Evolutionary conservation across 306 rosid species (phyloP).

Genomic region (Ochetophila trinervis): DNA sequence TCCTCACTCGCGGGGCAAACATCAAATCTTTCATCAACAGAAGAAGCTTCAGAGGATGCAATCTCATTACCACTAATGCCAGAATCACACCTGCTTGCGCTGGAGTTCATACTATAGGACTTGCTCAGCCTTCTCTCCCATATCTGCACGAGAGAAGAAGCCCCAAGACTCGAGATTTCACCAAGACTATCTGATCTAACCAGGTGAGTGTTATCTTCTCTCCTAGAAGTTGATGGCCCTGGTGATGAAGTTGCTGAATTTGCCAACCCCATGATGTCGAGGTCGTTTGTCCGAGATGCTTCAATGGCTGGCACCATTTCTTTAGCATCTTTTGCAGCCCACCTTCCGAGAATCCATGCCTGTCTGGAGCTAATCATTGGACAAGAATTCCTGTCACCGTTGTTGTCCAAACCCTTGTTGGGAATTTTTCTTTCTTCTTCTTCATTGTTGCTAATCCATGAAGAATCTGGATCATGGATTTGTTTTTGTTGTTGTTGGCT

Average conservation of each 20-base stretch:
- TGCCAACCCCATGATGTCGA: neutral
- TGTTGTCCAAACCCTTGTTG: too few species aligned
- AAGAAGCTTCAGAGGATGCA: constrained; percentile 15
- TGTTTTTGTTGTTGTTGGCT: constrained; percentile 20
- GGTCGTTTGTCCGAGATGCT: constrained; percentile 24
- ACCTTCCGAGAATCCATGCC: constrained; percentile 38
- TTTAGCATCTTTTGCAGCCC: too few species aligned
- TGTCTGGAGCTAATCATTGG: constrained; percentile 19
- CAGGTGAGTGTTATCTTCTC: constrained; percentile 15
- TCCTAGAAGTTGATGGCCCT: constrained; percentile 24
- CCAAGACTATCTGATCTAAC: constrained; percentile 27
- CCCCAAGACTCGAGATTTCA: constrained; percentile 39
- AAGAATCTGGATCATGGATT: neutral
- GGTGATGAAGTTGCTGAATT: neutral
- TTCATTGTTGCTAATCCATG: constrained; percentile 28
- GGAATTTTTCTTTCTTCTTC: too few species aligned
- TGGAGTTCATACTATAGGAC: constrained; percentile 21
- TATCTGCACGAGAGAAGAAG: constrained; percentile 81
- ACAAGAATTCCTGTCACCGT: constrained; percentile 10
- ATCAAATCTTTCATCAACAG: constrained; percentile 36
- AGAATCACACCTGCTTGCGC: constrained; percentile 21
- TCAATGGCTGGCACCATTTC: constrained; percentile 38
- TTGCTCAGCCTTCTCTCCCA: constrained; percentile 83
- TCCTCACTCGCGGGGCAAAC: constrained; percentile 25
- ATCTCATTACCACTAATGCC: constrained; percentile 21